These are phyloP conservation scores for Melastoma candidum DNA, from an alignment of 441 rosid species.

Conservation along the genomic window DNA sequence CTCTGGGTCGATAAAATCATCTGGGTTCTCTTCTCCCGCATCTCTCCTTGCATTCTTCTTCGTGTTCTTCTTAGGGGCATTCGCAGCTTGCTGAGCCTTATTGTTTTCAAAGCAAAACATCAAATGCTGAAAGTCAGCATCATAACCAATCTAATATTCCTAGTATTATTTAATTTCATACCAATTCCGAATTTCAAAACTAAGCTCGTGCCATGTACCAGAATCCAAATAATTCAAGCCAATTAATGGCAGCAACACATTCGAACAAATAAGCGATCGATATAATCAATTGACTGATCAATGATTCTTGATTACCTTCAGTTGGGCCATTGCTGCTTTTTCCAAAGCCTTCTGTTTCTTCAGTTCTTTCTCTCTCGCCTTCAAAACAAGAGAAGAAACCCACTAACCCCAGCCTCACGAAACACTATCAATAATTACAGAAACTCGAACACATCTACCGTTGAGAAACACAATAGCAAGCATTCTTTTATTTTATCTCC, in stretches of 20 bases:
- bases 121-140: neutral
- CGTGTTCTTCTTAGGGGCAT: slow-evolving; percentile 32
- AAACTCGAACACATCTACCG: neutral
- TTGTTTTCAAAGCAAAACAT: neutral
- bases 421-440: neutral
- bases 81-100: slow-evolving; percentile 36
- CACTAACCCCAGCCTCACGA: neutral
- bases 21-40: slow-evolving; percentile 52
- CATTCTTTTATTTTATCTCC: no score
- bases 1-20: slow-evolving; percentile 58
- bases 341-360: slow-evolving; percentile 79
- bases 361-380: slow-evolving; percentile 81
- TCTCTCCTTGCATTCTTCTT: slow-evolving; percentile 62
- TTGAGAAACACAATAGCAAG: no score
- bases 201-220: neutral
- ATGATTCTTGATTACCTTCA: slow-evolving; percentile 31
- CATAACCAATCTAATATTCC: neutral
- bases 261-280: neutral
- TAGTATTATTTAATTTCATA: no score
- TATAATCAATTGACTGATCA: neutral
- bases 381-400: neutral
- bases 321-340: slow-evolving; percentile 57
- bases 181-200: no score
- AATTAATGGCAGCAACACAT: neutral
- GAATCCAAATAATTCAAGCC: neutral